Conservation (phyloP, 306 rosid species). For the Calophaca sinica region DNA sequence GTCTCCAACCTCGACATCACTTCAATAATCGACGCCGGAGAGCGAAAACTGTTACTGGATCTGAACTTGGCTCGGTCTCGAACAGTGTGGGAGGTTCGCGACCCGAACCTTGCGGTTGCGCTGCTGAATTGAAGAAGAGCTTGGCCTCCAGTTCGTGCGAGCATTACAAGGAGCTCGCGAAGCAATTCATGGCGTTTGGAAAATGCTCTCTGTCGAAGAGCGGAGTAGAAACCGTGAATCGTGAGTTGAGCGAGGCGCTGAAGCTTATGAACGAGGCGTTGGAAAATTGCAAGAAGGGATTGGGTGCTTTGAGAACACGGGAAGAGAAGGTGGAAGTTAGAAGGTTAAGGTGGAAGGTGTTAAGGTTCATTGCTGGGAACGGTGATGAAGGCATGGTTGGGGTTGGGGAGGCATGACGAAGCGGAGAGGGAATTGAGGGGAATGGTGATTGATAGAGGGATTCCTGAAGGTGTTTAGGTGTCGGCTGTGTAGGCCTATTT, state of each 20-base stretch:
- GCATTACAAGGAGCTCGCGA: conserved; percentile 64
- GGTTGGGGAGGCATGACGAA: conserved; percentile 70
- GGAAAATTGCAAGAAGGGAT: conserved; percentile 78
- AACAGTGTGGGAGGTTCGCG: conserved; percentile 89
- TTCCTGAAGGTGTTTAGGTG: conserved; percentile 90
- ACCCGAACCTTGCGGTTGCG: conserved; percentile 67
- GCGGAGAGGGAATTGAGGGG: conserved; percentile 95
- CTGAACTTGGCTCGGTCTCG: conserved; percentile 76
- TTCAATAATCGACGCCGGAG: conserved; percentile 53
- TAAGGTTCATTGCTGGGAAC: conserved; percentile 81
- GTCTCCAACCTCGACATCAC: conserved; percentile 57
- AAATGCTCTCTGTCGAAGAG: conserved; percentile 57
- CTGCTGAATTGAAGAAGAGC: conserved; percentile 78
- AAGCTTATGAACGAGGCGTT: conserved; percentile 89
- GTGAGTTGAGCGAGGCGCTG: conserved; percentile 62
- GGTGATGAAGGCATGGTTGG: conserved; percentile 95
- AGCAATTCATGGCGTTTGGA: conserved; percentile 71
- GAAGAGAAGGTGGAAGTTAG: conserved; percentile 62
- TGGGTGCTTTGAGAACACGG: conserved; percentile 57
- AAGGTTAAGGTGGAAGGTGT: conserved; percentile 67
- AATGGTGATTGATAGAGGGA: conserved; percentile 75
- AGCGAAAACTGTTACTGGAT: conserved; percentile 69
- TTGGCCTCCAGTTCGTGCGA: conserved; percentile 68
- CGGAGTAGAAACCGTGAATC: neutral
- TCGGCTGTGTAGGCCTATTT: conserved; percentile 88